Evolutionary conservation across 306 rosid genomes (phyloP), one percentile per base, ranked within the genome.

Genomic region (Sicyos baderoa): DNA sequence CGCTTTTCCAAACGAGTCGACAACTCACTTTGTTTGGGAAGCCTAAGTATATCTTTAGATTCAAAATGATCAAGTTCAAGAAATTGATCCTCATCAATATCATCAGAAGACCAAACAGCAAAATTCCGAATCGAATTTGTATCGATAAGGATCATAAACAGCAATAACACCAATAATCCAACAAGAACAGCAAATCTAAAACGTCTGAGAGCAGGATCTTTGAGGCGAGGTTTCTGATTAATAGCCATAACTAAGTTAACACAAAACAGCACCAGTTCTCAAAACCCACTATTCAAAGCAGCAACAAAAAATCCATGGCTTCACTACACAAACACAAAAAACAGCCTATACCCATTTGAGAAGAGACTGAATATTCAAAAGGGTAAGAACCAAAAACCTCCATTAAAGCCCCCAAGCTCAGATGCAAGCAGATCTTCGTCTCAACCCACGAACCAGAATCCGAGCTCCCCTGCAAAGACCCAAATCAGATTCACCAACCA

Each of bases 11-110:
- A 76, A 65, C 64, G 74, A 32, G 80, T 63, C 4, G 99, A 93
- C 74, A 90, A 76, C 7, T 81, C 73, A 79, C 68, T 93, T 78
- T 85, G 96, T 72, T 74, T 79, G 14, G 99, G 97, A 23, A 90
- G 90, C 54, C 53, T 71, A 7, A 76, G 17, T 60, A 29, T 47
- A 74, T 68, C 70, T 9, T 73, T 76, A 71, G 76, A 68, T 58
- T 73, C 77, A 54, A 75, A 65, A 74, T 53, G 58, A 40, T 59
- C 65, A 37, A 65, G 62, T 72, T 52, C 79, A 83, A 21, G 32
- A 51, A 29, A 18, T 27, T 32, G 14, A 17, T 70, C 75, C 42
- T 76, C 84, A 52, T 54, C 82, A 53, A 47, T 68, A 56, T 81
- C 86, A 65, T 80, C 80, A 17, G 61, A 54, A 78, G 53, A 56